Conservation (phyloP, 2,329 filamentous ascomycete species). For the Ambrosiella beaveri region DNA sequence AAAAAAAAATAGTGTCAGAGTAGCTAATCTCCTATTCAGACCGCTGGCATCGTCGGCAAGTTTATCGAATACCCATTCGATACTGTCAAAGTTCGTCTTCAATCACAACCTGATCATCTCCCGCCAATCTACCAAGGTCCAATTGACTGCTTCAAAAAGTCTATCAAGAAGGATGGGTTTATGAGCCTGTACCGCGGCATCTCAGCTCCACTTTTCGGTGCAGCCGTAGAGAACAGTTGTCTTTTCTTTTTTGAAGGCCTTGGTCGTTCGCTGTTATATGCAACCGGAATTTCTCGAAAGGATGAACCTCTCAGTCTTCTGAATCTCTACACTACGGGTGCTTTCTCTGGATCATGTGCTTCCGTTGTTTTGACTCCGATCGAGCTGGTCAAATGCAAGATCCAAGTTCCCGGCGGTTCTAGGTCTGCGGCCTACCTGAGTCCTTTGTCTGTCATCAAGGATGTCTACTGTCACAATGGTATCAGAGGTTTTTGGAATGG, state of each 20-base stretch:
- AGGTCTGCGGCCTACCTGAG: conserved; percentile 28
- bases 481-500: conserved; percentile 85
- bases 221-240: conserved; percentile 79
- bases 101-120: conserved; percentile 78
- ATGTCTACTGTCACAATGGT: conserved; percentile 70
- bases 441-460: conserved; percentile 53
- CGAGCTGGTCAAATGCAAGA: conserved; percentile 95
- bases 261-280: conserved; percentile 48
- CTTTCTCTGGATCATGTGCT: conserved; percentile 73
- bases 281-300: conserved; percentile 29
- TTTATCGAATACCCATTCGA: conserved; percentile 98
- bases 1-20: not conserved
- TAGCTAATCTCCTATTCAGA: conserved; percentile 25
- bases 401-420: conserved; percentile 50
- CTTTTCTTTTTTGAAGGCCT: conserved; percentile 82
- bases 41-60: conserved; percentile 78
- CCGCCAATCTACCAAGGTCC: conserved; percentile 73
- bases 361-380: conserved; percentile 86
- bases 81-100: conserved; percentile 90
- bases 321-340: conserved; percentile 63
- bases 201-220: conserved; percentile 75
- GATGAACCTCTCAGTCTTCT: conserved; percentile 52
- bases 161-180: conserved; percentile 62
- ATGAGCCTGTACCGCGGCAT: conserved; percentile 79
- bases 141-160: conserved; percentile 83